Base-by-base conservation (phyloP, 306 rosid genomes). In the Quercus gilva region DNA sequence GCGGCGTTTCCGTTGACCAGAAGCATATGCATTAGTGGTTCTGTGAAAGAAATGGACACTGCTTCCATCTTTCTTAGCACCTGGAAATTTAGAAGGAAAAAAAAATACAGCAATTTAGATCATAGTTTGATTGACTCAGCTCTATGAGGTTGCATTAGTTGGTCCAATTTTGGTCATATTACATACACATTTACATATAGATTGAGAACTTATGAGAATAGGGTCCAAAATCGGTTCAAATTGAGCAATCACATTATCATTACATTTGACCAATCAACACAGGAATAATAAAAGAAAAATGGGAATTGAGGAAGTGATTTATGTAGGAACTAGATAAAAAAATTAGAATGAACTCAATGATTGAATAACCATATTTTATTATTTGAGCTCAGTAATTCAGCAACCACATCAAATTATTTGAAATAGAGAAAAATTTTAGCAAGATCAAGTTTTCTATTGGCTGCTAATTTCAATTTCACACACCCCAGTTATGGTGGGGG, bases 51-150 rank as follows among this genome's bases (percentile, higher is more conserved):
- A 91, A 80, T 92, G 96, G 61, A 83, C 75, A 77, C 84, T 84
- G 57, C 81, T 88, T 79, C 99, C 98, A 88, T 95, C 98, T 83
- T 88, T 95, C 81, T 82, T 91, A 70, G 92, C 90, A 78, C 96
- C 99, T 95, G 87, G 84, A 85, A 75, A 55, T 41, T 41, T 8
- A 41, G 45, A 41, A 41, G 45, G 45, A 0, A 41, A 80, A 12
- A 80, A 73, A 78, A 19, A 71, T 28, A n/a, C n/a, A 18, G 63
- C 19, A 70, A 60, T 69, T 21, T 12, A 73, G 71, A 35, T 19
- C 37, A 80, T 41, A 18, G 74, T 45, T 74, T 25, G 23, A 67
- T 15, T 23, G 56, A 10, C 70, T 43, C 73, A 3, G 19, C 61
- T 35, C 58, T 59, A 37, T 5, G 33, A 67, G 55, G 74, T 53